Percentiles rank a stretch among this genome's conserved stretches.
phyloP scores from a whole-genome alignment of 306 rosid species.

The Gynostemma pentaphyllum region DNA sequence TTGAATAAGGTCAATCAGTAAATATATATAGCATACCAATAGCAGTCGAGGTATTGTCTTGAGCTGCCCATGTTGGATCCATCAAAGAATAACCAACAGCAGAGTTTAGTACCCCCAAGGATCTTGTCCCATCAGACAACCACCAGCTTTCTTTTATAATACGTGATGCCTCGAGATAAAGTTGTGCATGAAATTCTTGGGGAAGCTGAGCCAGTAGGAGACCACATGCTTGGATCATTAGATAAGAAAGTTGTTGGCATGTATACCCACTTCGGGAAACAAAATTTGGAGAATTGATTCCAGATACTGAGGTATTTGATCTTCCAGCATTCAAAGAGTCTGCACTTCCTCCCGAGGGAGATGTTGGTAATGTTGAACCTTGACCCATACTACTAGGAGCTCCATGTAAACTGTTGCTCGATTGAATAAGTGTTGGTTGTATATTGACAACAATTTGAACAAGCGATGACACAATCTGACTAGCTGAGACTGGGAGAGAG shows the following conservation, averaged over 20 bases:
- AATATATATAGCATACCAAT: conserved; percentile 44
- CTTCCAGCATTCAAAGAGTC: conserved; percentile 87
- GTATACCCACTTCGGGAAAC: conserved; percentile 95
- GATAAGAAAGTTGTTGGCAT: conserved; percentile 85
- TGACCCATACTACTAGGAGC: conserved; percentile 71
- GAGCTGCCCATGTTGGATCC: conserved; percentile 99
- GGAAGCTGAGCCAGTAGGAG: conserved; percentile 94
- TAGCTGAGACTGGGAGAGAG: conserved; percentile 82
- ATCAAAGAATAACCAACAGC: conserved; percentile 96
- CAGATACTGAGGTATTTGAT: conserved; percentile 71
- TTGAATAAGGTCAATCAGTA: conserved; percentile 1
- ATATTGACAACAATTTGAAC: conserved; percentile 87
- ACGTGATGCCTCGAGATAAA: conserved; percentile 81
- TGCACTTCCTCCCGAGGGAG: conserved; percentile 98
- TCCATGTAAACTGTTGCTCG: conserved; percentile 69
- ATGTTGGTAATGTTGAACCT: conserved; percentile 79
- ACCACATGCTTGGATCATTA: conserved; percentile 97
- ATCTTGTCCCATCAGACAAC: conserved; percentile 74
- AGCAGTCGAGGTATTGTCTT: conserved; percentile 96
- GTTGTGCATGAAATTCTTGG: conserved; percentile 76
- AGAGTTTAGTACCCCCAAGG: conserved; percentile 73
- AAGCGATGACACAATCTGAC: conserved; percentile 79
- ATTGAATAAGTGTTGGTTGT: conserved; percentile 84
- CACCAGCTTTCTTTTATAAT: conserved; percentile 96
- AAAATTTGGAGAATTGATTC: conserved; percentile 77